phyloP scores from a whole-genome alignment of 31 red algal genomes.

The Porphyra umbilicalis region DNA sequence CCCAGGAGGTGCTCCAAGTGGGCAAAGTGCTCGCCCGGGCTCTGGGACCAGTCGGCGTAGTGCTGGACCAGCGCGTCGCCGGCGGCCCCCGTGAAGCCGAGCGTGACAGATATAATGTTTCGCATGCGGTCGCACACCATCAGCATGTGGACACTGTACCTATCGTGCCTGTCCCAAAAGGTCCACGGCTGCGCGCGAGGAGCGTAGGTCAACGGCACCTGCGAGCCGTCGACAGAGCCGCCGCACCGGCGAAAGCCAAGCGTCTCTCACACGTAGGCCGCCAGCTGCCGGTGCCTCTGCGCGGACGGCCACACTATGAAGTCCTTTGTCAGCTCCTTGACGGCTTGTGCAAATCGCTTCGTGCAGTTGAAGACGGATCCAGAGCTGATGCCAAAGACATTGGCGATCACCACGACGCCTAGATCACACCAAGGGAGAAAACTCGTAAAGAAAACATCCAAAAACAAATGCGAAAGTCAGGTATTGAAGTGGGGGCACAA shows the following conservation, averaged over 20 bases:
- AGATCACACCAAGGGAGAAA: background rate
- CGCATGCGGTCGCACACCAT: background rate
- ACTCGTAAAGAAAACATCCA: background rate
- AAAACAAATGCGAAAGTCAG: background rate
- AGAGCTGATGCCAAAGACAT: background rate
- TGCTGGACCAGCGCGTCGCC: background rate
- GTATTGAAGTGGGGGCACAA: background rate
- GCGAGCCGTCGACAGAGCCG: no score
- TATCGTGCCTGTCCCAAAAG: background rate
- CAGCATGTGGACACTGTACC: background rate
- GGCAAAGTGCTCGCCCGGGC: no score
- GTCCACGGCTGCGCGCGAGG: background rate
- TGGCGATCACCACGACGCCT: background rate
- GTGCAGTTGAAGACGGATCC: background rate
- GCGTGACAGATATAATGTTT: background rate
- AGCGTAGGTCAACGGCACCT: background rate
- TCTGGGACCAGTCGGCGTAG: background rate
- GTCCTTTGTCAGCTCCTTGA: background rate
- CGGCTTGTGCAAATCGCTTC: background rate
- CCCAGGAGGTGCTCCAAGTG: no score
- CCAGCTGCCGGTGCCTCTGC: background rate
- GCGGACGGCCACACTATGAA: background rate
- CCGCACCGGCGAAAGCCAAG: background rate
- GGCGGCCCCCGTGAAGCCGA: background rate
- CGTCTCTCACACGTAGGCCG: background rate